Percentiles rank a stretch among this genome's conserved stretches.
Conservation (phyloP, 2,329 filamentous ascomycete species). For the Calonectria montana region DNA sequence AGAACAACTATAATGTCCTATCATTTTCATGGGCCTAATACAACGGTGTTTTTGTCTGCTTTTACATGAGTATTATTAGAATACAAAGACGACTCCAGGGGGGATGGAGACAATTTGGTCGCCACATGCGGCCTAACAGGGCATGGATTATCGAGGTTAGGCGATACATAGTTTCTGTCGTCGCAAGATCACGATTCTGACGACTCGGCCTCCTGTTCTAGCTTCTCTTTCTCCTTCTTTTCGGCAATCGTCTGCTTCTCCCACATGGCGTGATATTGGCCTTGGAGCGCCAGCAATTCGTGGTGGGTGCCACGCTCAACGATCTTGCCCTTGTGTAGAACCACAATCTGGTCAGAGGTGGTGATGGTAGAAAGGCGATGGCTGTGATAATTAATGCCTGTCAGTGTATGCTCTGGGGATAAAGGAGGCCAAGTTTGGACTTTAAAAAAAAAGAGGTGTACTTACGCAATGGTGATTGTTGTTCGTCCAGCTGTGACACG, state of each 20-base stretch:
- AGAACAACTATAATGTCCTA: background rate
- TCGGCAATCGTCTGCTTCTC: slow-evolving; percentile 59
- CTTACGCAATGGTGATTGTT: slow-evolving; percentile 63
- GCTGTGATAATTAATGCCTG: slow-evolving; percentile 38
- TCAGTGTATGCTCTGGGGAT: slow-evolving; percentile 2
- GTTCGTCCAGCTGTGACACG: slow-evolving; percentile 60
- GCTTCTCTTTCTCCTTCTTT: slow-evolving; percentile 48
- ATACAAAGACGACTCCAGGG: background rate
- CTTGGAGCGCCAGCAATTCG: slow-evolving; percentile 56
- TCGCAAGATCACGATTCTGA: background rate
- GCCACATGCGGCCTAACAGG: background rate
- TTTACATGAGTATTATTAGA: background rate
- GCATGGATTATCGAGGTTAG: background rate
- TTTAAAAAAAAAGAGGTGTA: background rate
- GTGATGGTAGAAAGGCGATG: slow-evolving; percentile 70
- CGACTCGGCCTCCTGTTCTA: slow-evolving; percentile 36
- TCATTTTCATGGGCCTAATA: background rate
- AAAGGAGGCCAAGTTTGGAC: background rate
- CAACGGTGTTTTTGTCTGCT: background rate
- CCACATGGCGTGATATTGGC: slow-evolving; percentile 65
- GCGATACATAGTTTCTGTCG: too few species aligned
- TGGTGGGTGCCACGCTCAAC: slow-evolving; percentile 63
- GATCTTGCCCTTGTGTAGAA: slow-evolving; percentile 63
- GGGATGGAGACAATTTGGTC: background rate
- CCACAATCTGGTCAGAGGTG: slow-evolving; percentile 65